These are phyloP conservation scores for Ilex asprella DNA, from an alignment of 257 asterid genomes.

Conservation along the genomic window DNA sequence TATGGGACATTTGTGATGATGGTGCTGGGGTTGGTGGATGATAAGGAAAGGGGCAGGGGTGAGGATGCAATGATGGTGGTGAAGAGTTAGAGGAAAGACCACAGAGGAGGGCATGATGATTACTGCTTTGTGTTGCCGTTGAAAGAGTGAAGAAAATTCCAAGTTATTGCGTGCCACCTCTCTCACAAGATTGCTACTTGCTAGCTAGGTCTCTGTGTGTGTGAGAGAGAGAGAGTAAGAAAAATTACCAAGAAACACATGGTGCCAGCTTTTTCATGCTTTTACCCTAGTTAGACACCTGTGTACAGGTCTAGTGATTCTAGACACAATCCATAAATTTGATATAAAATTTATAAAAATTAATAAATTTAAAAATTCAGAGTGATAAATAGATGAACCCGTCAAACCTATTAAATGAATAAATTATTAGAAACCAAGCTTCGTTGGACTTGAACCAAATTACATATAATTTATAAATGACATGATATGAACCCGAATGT, in stretches of 20 bases:
- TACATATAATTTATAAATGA: no score
- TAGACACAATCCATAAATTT: neutral
- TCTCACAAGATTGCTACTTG: neutral
- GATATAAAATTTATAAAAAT: neutral
- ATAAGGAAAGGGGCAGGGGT: constrained; percentile 12
- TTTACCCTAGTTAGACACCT: constrained; percentile 26
- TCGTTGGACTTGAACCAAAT: no score
- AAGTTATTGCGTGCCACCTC: constrained; percentile 19
- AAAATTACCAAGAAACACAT: constrained; percentile 1
- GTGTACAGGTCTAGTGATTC: constrained; percentile 1
- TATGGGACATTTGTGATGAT: neutral
- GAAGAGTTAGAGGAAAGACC: constrained; percentile 10
- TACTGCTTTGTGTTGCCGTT: constrained; percentile 17
- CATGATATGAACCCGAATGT: no score
- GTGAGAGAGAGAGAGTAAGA: neutral
- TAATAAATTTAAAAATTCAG: neutral
- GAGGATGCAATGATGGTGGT: constrained; percentile 20
- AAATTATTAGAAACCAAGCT: no score
- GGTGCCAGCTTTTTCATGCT: constrained; percentile 6
- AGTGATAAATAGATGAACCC: neutral
- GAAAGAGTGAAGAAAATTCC: constrained; percentile 26
- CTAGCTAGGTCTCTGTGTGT: neutral
- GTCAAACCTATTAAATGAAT: no score
- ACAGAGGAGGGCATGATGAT: constrained; percentile 35
- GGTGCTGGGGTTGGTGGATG: neutral